Base-by-base conservation (phyloP, 768 basidiomycete species). In the Pisolithus albus region DNA sequence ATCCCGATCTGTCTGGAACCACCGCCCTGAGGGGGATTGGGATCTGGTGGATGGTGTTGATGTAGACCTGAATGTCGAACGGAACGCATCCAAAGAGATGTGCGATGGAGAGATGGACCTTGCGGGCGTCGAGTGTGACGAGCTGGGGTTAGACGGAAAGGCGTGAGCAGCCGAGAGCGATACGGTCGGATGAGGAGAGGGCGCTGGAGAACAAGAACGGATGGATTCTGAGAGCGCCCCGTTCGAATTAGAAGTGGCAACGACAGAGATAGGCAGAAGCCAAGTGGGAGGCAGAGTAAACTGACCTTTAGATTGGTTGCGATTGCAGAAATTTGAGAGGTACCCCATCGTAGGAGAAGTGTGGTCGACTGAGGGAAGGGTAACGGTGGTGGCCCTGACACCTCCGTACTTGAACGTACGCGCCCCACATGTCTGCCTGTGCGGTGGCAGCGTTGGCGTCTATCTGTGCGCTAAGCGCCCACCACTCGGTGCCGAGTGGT, bases 171-270 rank as follows among this genome's bases (percentile, higher is more conserved):
- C 74, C 0, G 82, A 79, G 11, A 85, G 66, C 1, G 82, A 79
- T 7, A 82, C 70, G 7, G 79, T 83, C 19, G 86, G 84, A 23
- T 85, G 74, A 0, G 85, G 80, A 1, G 78, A 73, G 44, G 76
- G 75, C 1, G 80, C 77, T 26, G 63, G 68, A 11, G 70, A 52
- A 16, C 30, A 30, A 1, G 76, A 74, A 37, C 69, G 39, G 23
- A 70, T 69, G 7, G 46, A 57, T 57, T 80, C 74, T 15, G 66
- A 62, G 21, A 81, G 64, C 1, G 78, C 76, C 49, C 79, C 77
- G 18, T 69, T 26, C 26, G 26, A 26, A 26, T 26, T 69, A 13
- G 78, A 70, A 5, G 69, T 69, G 4, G 63, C 58, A 19, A 74
- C 67, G 54, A 70, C 59, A 2, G 74, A 70, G 0, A 75, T 72